Evolutionary conservation across 805 yeast species (phyloP), one percentile per base, ranked within the genome.

Genomic region (Dipodascus albidus): DNA sequence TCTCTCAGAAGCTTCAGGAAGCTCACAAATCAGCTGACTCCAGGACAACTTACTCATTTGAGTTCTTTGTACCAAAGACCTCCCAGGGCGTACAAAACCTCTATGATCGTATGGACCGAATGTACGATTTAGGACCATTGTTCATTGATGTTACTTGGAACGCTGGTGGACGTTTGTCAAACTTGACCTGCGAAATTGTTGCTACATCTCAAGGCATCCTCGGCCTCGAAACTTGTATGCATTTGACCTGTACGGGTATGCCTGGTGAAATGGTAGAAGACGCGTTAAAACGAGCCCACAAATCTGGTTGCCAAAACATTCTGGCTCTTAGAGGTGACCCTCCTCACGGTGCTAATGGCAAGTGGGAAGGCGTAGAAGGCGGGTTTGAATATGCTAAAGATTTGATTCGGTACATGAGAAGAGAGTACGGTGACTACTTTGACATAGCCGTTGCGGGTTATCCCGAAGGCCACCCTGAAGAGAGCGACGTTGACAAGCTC

Each of bases 141-240:
- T 93, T 93, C 68, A 82, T 93, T 55, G 99, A 93, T 66, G 86
- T 93, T 58, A 93, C 99, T 0, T 93, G 99, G 99, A 91, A 91
- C 64, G 99, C 99, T 2, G 99, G 99, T 44, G 98, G 98, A 3
- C 77, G 95, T 24, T 70, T 85, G 50, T 82, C 95, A 14, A 80
- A 81, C 47, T 72, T 89, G 58, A 89, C 99, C 22, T 85, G 89
- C 35, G 98, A 93, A 60, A 83, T 93, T 79, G 95, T 93, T 3
- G 79, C 88, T 60, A 88, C 95, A 2, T 80, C 97, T 0, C 96
- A 90, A 61, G 82, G 90, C 1, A 90, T 88, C 2, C 74, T 90
- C 53, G 97, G 97, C 6, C 73, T 91, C 56, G 98, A 91, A 64
- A 91, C 98, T 0, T 93, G 98, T 67, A 90, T 93, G 96, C 99